phyloP scores from a whole-genome alignment of 2,329 filamentous ascomycete species.

The Stachybotrys elegans region DNA sequence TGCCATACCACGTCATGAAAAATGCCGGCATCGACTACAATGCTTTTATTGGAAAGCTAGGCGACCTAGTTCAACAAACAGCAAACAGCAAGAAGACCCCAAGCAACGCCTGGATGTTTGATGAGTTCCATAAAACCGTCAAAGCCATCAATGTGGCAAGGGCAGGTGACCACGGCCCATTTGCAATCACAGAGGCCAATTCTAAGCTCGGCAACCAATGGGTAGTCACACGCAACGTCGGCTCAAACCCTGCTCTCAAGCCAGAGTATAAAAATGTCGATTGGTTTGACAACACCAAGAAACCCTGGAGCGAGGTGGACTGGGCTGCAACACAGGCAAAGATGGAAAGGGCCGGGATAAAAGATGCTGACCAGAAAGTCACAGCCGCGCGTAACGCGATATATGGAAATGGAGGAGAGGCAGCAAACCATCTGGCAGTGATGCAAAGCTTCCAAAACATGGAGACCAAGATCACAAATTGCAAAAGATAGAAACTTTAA shows the following conservation, averaged over 20 bases:
- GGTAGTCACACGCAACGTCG: background rate
- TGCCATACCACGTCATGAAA: background rate
- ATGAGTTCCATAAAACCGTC: constrained; percentile 3
- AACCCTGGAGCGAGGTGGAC: background rate
- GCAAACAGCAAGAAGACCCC: constrained; percentile 1
- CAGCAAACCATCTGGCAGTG: background rate
- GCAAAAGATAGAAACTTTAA: no score
- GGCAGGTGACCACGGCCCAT: constrained; percentile 4
- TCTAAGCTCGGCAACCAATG: background rate
- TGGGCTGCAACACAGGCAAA: background rate
- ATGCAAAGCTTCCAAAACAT: background rate
- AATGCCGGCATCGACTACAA: background rate
- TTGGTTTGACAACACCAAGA: background rate
- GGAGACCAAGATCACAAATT: background rate
- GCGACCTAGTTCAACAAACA: constrained; percentile 1
- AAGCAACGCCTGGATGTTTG: constrained; percentile 2
- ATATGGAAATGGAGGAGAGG: background rate
- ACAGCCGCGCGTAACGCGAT: background rate
- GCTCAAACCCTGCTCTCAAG: background rate
- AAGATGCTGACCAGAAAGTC: background rate
- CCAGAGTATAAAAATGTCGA: background rate
- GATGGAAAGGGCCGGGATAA: background rate
- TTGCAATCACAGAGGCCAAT: constrained; percentile 1
- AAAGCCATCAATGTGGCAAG: background rate
- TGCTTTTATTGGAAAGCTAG: background rate